phyloP scores from a whole-genome alignment of 208 protist species.

The Trypanosoma boissoni region DNA sequence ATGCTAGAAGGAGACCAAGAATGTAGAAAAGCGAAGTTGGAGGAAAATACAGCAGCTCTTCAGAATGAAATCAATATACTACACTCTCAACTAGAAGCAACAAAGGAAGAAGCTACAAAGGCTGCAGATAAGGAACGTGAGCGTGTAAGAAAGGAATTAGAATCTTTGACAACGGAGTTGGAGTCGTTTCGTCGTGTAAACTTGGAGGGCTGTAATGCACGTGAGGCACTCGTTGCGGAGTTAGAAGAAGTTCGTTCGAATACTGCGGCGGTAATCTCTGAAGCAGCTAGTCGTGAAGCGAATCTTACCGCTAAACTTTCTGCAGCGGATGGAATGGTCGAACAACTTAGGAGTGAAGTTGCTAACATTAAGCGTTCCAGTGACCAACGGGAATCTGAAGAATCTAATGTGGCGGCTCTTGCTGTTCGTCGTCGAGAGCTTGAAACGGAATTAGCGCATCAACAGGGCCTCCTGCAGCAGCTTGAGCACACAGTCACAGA shows the following conservation, averaged over 20 bases:
- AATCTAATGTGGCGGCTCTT: constrained; percentile 13
- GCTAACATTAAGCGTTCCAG: constrained; percentile 4
- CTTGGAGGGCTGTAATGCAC: too few species aligned
- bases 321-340: background rate
- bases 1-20: background rate
- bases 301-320: background rate
- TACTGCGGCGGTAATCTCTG: too few species aligned
- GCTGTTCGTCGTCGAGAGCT: constrained; percentile 17
- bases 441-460: constrained; percentile 5
- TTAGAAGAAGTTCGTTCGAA: too few species aligned
- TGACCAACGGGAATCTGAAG: background rate
- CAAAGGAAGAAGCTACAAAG: constrained; percentile 2
- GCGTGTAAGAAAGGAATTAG: too few species aligned
- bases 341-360: background rate
- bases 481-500: constrained; percentile 27
- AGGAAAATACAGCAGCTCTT: background rate
- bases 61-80: constrained; percentile 2
- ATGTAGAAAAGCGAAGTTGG: background rate
- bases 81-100: background rate
- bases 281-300: too few species aligned
- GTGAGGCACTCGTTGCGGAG: too few species aligned
- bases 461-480: constrained; percentile 20
- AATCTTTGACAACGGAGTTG: too few species aligned
- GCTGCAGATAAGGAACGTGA: too few species aligned
- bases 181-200: too few species aligned